Conservation (phyloP, 2,329 filamentous ascomycete genomes). For the Catunica adiposa region DNA sequence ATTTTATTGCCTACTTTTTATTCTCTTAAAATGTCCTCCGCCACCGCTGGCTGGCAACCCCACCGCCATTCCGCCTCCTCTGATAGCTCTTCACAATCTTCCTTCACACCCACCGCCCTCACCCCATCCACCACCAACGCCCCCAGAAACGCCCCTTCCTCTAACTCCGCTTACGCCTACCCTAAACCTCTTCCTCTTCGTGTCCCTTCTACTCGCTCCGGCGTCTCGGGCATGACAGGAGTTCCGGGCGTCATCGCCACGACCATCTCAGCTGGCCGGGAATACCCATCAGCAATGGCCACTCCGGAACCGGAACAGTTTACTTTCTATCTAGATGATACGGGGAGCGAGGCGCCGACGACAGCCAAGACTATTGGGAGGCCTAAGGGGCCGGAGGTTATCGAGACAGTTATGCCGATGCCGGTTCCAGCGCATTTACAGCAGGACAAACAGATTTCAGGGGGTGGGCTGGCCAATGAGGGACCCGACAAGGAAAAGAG, state of each 20-base stretch:
- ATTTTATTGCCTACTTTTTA: not conserved
- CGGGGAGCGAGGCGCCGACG: not conserved
- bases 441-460: not conserved
- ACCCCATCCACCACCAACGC: not conserved
- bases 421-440: too few relatives aligned
- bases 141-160: not conserved
- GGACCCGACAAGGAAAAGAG: not conserved
- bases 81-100: not conserved
- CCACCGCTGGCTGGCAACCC: not conserved
- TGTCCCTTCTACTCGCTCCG: slow-evolving; percentile 1
- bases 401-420: too few relatives aligned
- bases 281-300: not conserved
- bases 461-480: not conserved
- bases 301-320: slow-evolving; percentile 12
- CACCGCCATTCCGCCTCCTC: not conserved
- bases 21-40: not conserved
- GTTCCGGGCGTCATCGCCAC: not conserved
- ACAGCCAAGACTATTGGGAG: not conserved
- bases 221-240: not conserved
- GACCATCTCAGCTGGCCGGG: not conserved
- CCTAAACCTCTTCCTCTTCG: slow-evolving; percentile 2
- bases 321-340: slow-evolving; percentile 10
- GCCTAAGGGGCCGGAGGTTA: too few relatives aligned
- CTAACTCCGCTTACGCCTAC: not conserved
- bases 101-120: not conserved